Evolutionary conservation across 2,329 filamentous ascomycete species (phyloP), one percentile per base, ranked within the genome.

Genomic region (Trichoderma sp.): DNA sequence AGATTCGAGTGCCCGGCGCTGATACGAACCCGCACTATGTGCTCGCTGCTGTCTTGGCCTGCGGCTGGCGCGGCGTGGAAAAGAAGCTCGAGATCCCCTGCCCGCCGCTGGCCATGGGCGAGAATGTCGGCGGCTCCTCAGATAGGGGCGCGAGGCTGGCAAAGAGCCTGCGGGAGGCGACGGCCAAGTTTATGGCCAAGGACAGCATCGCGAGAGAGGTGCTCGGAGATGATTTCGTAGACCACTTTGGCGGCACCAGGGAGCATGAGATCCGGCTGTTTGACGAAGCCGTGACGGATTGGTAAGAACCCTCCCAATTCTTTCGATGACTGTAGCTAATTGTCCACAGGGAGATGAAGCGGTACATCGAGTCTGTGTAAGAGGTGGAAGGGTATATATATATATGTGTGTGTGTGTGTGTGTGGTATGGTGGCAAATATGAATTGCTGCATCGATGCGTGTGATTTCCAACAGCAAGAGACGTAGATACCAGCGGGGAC

Each of bases 231-330:
- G 92, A 91, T 10, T 99, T 99, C 81, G 96, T 99, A 3, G 94
- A 98, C 19, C 96, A 98, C 79, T 99, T 91, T 82, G 93, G 91
- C 14, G 96, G 96, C 19, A 97, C 95, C 21, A 87, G 96, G 72
- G 91, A 97, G 79, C 94, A 99, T 80, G 96, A 99, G 81, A 87
- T 96, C 70, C 84, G 92, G 71, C 81, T 97, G 24, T 99, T 92
- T 91, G 94, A 98, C 75, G 95, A 98, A 79, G 94, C 94, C 2
- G 95, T 98, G 6, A 98, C 96, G 24, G 96, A 98, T 80, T 98
- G 95, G 94, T 95, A 85, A 79, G 91, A 89, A 8, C 14, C 10
- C 21, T 19, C n/a, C 31, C 2, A 8, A 2, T 4, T 43, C 21
- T 59, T 43, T 24, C 5, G 11, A 6, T 16, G 16, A 19, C 19